These are phyloP conservation scores for Ceriops tagal DNA, from an alignment of 345 rosid species.

Conservation along the genomic window DNA sequence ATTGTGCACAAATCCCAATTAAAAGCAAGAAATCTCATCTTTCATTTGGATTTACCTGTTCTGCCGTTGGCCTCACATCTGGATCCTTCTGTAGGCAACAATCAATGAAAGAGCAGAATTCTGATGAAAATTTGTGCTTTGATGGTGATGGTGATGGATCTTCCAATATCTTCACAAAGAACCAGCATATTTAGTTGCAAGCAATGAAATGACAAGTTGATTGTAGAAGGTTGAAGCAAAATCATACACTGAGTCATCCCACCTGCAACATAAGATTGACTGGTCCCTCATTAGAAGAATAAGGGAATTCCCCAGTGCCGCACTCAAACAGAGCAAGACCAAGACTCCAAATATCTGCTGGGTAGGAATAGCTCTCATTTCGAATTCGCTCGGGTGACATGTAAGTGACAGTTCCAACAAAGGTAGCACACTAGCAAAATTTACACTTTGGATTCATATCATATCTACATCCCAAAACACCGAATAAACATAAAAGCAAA, in stretches of 20 bases:
- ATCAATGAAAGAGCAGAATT: conserved; percentile 87
- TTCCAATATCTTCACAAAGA: conserved; percentile 66
- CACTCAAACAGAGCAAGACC: conserved; percentile 95
- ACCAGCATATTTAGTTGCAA: conserved; percentile 3
- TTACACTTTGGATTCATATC: conserved; percentile 11
- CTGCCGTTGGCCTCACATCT: conserved; percentile 85
- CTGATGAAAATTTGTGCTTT: conserved; percentile 59
- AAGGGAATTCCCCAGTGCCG: conserved; percentile 94
- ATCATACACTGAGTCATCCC: not conserved
- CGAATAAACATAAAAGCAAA: conserved; percentile 5
- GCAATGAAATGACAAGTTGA: not conserved
- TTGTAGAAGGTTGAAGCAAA: conserved; percentile 6
- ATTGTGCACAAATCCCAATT: not conserved
- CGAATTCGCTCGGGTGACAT: conserved; percentile 96
- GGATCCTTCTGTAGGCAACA: conserved; percentile 83
- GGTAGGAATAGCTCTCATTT: conserved; percentile 81
- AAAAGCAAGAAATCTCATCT: not conserved
- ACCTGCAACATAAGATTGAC: conserved; percentile 98
- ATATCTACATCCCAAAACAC: conserved; percentile 8
- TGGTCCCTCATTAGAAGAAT: conserved; percentile 79
- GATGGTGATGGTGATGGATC: conserved; percentile 92
- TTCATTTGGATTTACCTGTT: conserved; percentile 51
- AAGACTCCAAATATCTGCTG: conserved; percentile 97
- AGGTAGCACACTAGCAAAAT: conserved; percentile 80
- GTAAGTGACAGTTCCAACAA: conserved; percentile 98